Evolutionary conservation across 768 basidiomycete species (phyloP), one percentile per base, ranked within the genome.

Genomic region (Calvatia gigantea): DNA sequence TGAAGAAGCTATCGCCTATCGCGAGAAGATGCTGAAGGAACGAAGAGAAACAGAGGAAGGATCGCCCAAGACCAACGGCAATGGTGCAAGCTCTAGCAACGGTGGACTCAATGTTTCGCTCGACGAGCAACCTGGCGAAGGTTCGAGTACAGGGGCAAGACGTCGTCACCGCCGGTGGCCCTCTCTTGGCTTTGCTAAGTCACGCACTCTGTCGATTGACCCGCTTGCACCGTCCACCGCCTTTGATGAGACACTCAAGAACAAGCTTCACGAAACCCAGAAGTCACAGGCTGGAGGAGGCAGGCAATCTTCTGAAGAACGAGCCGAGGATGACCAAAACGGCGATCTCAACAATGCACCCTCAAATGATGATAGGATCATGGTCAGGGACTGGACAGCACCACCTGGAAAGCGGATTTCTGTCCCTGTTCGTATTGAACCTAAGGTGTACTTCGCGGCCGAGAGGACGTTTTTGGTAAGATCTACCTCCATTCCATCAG

Each of bases 391-490:
- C 56, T 91, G 87, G 86, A 75, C 68, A 23, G 96, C 95, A 1
- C 89, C 91, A 0, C 72, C 78, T 38, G 95, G 95, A 9, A 98
- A 98, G 76, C 79, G 81, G 60, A 95, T 99, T 55, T 84, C 94
- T 0, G 84, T 98, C 2, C 94, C 96, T 23, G 89, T 99, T n/a
- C 83, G 97, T 51, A 83, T 99, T 44, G 97, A 99, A 69, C 97
- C 97, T 27, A 99, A 99, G 73, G 94, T 97, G 3, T 96, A 95
- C 67, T 99, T 98, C 68, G 97, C 97, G 5, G 86, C 88, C 33
- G 95, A 98, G 70, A 80, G 96, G 58, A 98, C 95, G 12, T 96
- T 94, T 79, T 69, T 95, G 72, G 94, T 91, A 68, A 71, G 92
- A 77, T 23, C 55, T 54, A 12, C 37, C 33, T 25, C 29, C 17